These are phyloP conservation scores for Ogataea paraovalis DNA, from an alignment of 805 yeast species.

Conservation along the genomic window DNA sequence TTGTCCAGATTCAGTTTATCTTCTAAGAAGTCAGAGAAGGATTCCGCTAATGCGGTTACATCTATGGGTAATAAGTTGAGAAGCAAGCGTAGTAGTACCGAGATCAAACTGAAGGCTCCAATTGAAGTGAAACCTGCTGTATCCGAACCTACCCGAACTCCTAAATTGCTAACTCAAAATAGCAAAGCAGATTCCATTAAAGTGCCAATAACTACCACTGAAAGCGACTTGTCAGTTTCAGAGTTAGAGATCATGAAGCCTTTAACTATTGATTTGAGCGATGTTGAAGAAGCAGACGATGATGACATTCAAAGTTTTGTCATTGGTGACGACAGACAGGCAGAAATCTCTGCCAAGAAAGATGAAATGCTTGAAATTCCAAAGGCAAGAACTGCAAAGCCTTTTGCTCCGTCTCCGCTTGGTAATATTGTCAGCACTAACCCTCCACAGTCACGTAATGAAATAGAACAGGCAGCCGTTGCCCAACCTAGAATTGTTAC, in stretches of 20 bases:
- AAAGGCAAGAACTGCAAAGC: too few species aligned
- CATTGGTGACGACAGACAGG: constrained; percentile 13
- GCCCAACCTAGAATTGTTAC: not conserved
- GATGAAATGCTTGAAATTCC: too few species aligned
- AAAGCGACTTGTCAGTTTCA: too few species aligned
- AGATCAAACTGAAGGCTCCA: not conserved
- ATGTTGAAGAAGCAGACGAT: constrained; percentile 7
- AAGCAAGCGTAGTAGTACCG: not conserved
- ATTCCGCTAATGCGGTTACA: not conserved
- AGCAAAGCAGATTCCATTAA: too few species aligned
- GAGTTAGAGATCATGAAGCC: not conserved
- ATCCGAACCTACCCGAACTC: too few species aligned
- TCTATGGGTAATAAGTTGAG: not conserved
- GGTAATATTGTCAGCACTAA: not conserved
- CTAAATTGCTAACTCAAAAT: too few species aligned
- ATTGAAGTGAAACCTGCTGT: too few species aligned
- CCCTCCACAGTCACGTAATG: not conserved
- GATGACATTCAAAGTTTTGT: constrained; percentile 14
- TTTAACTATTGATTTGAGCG: constrained; percentile 6
- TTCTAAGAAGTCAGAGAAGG: not conserved
- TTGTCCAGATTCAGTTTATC: not conserved
- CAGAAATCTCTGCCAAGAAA: not conserved
- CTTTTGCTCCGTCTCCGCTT: not conserved
- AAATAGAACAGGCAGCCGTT: not conserved
- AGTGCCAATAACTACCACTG: too few species aligned